Base-by-base conservation (phyloP, 148 eudicot species). In the Fagopyrum tataricum region DNA sequence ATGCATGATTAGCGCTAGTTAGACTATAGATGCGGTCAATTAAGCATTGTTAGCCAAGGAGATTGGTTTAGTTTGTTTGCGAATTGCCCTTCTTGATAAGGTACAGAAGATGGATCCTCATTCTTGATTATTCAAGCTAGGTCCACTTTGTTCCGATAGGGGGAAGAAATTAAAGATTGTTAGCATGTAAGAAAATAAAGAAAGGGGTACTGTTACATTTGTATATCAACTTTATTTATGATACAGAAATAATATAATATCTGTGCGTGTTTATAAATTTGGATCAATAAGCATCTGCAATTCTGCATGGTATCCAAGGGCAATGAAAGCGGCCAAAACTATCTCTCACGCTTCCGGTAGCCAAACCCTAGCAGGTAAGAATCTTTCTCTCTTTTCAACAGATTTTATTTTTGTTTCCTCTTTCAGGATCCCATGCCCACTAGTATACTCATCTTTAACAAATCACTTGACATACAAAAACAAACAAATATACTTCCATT, bases 351-450 rank as follows among this genome's bases (percentile, higher is more conserved):
- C 74, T 62, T 26, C 49, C 72, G 72, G 53, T 76, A 74, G 74
- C 73, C 76, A 14, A 31, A 37, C 77, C 24, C 75, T 73, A 46
- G 73, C 77, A 76, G 82, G 82, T 80, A 80, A 77, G 75, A 74
- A 73, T 74, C 77, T 80, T 61, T 41, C 37, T 64, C 31, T 70
- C 73, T 71, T 66, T 72, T 73, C 44, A 37, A 61, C 62, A 69
- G 24, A 37, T 47, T 47, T 44, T 72, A 44, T 72, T n/a, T 47
- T 47, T 23, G 44, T 47, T 61, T 44, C 24, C 59, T 31, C 43
- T 64, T 64, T 64, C 37, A 64, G 69, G 69, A 31, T 64, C 39
- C 69, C 69, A 64, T 64, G 43, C 43, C 43, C 9, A 39, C 69
- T 64, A 64, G 43, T 9, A 18, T 31, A 37, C 46, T 44, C 51